Evolutionary conservation across 306 rosid species (phyloP).

Genomic region (Myrica gale): DNA sequence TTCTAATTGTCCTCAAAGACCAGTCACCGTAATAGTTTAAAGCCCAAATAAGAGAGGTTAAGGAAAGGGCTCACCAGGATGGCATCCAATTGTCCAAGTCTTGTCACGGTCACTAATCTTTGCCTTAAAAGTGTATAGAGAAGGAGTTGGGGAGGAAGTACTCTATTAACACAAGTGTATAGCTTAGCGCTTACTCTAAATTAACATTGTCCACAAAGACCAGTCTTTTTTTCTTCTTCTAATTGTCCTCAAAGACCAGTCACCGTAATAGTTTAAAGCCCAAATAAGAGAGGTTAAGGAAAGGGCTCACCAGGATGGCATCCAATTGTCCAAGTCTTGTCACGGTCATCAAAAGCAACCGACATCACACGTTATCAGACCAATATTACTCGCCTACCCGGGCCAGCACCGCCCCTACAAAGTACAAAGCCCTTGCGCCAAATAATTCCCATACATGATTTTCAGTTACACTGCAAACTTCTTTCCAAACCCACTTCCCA

Average conservation of each 20-base stretch:
- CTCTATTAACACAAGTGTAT: too few relatives aligned
- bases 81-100: neutral
- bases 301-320: neutral
- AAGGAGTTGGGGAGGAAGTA: too few relatives aligned
- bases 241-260: neutral
- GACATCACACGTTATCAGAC: slow-evolving; percentile 25
- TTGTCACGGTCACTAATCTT: slow-evolving; percentile 9
- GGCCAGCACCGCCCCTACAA: neutral
- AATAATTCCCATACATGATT: slow-evolving; percentile 7
- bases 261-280: neutral
- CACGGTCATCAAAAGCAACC: slow-evolving; percentile 26
- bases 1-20: neutral
- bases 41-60: neutral
- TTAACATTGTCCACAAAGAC: too few relatives aligned
- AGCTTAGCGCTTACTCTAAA: too few relatives aligned
- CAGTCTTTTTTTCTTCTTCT: too few relatives aligned
- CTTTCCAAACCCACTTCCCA: slow-evolving; percentile 49
- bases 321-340: neutral
- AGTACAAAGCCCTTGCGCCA: slow-evolving; percentile 17
- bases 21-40: too few relatives aligned
- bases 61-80: neutral
- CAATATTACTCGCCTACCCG: slow-evolving; percentile 1
- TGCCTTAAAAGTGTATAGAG: too few relatives aligned
- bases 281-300: neutral
- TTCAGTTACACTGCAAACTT: slow-evolving; percentile 56